Conservation (phyloP, 176 grass and related monocot species). For the Triticum aestivum region DNA sequence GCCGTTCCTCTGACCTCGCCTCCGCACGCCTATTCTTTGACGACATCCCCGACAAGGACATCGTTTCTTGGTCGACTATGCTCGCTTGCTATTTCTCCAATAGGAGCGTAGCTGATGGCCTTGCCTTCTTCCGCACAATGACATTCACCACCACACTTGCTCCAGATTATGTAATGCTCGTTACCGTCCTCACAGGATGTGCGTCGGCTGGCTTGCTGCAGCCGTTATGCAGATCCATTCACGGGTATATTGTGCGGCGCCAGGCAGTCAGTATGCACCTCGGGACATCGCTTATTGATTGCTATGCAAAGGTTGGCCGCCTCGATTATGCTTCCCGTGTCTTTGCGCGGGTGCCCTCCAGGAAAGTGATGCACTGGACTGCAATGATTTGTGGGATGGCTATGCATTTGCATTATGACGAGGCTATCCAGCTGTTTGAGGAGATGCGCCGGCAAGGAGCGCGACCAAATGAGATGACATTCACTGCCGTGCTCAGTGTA, state of each 20-base stretch:
- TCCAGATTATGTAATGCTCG: constrained; percentile 34
- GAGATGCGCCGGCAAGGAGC: constrained; percentile 36
- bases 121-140: constrained; percentile 52
- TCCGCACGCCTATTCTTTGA: constrained; percentile 44
- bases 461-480: constrained; percentile 52
- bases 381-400: constrained; percentile 53
- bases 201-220: constrained; percentile 27
- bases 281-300: constrained; percentile 46
- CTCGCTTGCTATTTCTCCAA: constrained; percentile 43
- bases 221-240: constrained; percentile 39
- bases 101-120: neutral
- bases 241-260: constrained; percentile 36
- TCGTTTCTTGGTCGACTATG: constrained; percentile 55
- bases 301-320: constrained; percentile 40
- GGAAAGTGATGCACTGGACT: constrained; percentile 54
- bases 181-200: constrained; percentile 37
- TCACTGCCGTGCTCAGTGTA: constrained; percentile 49
- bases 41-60: constrained; percentile 38
- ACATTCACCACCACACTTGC: neutral
- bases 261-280: constrained; percentile 13
- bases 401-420: constrained; percentile 9
- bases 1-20: constrained; percentile 30
- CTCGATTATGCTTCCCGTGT: constrained; percentile 31
- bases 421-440: constrained; percentile 54
- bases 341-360: constrained; percentile 30